Conservation (phyloP, 805 yeast species). For the Scheffersomyces lignosus region DNA sequence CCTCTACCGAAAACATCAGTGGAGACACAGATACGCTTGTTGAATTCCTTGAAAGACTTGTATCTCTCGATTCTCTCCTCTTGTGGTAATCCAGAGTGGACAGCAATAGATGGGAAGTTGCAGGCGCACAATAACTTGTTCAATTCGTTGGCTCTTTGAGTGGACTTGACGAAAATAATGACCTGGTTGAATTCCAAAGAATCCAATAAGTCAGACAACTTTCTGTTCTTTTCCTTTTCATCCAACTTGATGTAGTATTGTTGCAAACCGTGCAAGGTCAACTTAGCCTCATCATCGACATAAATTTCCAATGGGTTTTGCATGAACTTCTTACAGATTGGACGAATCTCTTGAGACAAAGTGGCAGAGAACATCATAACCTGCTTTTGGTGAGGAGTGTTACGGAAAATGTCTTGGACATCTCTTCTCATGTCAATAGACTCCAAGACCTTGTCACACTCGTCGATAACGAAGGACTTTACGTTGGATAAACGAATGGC, state of each 20-base stretch:
- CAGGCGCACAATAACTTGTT: slow-evolving; percentile 86
- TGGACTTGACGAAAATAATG: slow-evolving; percentile 90
- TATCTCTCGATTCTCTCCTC: slow-evolving; percentile 97
- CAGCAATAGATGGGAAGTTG: slow-evolving; percentile 96
- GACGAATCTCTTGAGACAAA: slow-evolving; percentile 88
- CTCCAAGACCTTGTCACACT: slow-evolving; percentile 97
- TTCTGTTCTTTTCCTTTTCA: slow-evolving; percentile 91
- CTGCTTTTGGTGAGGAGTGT: slow-evolving; percentile 97
- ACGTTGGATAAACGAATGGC: slow-evolving; percentile 81
- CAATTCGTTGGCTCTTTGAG: slow-evolving; percentile 88
- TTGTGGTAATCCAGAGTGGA: slow-evolving; percentile 93
- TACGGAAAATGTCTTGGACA: slow-evolving; percentile 96
- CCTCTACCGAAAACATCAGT: slow-evolving; percentile 99
- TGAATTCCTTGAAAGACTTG: slow-evolving; percentile 94
- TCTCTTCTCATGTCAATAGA: slow-evolving; percentile 94
- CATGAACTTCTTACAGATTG: slow-evolving; percentile 96
- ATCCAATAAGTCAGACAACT: slow-evolving; percentile 88
- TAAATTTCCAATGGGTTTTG: slow-evolving; percentile 96
- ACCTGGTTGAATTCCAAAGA: slow-evolving; percentile 97
- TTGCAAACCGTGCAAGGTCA: slow-evolving; percentile 96
- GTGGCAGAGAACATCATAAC: slow-evolving; percentile 99
- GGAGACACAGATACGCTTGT: slow-evolving; percentile 97
- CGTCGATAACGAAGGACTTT: slow-evolving; percentile 94
- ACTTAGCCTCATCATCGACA: slow-evolving; percentile 96
- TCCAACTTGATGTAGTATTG: slow-evolving; percentile 89